Evolutionary conservation across 305 asterid species (phyloP).

Genomic region (Fraxinus angustifolia): DNA sequence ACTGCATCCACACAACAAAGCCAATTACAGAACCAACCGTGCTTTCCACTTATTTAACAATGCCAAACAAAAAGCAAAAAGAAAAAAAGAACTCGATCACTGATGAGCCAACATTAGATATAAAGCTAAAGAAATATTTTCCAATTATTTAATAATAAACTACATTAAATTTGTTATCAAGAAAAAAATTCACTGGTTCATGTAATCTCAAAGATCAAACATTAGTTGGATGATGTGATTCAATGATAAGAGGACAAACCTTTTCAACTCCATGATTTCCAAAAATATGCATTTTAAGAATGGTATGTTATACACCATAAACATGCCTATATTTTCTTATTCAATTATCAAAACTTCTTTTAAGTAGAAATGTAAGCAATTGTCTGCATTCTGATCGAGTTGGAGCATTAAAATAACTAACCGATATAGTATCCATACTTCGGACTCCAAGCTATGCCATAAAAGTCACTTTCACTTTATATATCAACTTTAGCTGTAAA

Average conservation of each 20-base stretch:
- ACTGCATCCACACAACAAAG: neutral
- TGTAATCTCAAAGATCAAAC: neutral
- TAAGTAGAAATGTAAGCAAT: neutral
- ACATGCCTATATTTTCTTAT: neutral
- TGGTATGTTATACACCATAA: neutral
- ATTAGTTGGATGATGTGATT: neutral
- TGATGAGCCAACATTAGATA: neutral
- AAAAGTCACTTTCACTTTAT: neutral
- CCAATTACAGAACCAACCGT: neutral
- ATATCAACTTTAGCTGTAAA: constrained; percentile 12
- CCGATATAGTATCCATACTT: constrained; percentile 11
- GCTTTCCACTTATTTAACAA: neutral
- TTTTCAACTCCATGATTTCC: neutral
- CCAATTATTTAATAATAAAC: neutral
- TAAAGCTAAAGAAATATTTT: neutral
- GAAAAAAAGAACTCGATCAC: neutral
- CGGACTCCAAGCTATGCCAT: constrained; percentile 10
- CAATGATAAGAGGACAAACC: neutral
- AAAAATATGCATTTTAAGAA: neutral
- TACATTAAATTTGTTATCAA: neutral
- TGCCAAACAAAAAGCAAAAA: neutral
- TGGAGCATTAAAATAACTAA: constrained; percentile 9
- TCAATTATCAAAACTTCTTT: neutral
- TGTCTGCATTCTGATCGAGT: neutral
- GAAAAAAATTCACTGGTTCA: neutral